Base-by-base conservation (phyloP, 768 basidiomycete genomes). In the Naematelia encephala region DNA sequence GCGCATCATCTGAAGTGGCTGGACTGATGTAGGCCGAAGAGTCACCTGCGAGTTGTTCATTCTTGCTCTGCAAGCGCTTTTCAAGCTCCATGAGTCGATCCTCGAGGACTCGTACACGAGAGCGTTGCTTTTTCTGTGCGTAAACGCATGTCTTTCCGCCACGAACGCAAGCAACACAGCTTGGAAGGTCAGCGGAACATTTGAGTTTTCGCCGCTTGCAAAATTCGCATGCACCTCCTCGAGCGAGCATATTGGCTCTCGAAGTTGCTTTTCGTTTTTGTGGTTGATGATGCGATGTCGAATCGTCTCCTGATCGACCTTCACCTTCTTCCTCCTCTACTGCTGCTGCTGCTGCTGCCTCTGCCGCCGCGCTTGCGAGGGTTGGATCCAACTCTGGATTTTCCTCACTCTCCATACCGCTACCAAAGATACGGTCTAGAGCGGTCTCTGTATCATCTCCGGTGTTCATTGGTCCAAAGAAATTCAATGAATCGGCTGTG, bases 191-290 rank as follows among this genome's bases (percentile, higher is more conserved):
- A 28, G 71, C 71, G 5, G 68, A 60, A 56, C 71, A 73, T 48
- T 68, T 73, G 13, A 73, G 27, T 50, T 70, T 73, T 11, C 71
- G 54, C 30, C 57, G 51, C 30, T 73, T 73, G 46, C 71, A 73
- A 39, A 66, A 73, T 27, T 73, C 71, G 52, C 71, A 73, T 3
- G 71, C 71, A n/a, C 62, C 71, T 4, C 71, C 71, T 53, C 71
- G 54, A n/a, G 68, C 57, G 3, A 73, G 52, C 71, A 73, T 73
- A 51, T 69, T 68, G n/a, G 66, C 66, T 44, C 71, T 43, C 12
- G 60, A 63, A 3, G 69, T 66, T 10, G 69, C 69, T 53, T 68
- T 71, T 10, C 69, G 61, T 54, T 71, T 71, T 8, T 47, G 25
- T 10, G 10, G 5, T 21, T 47, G 46, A 16, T 12, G 5, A 21